Base-by-base conservation (phyloP, 1,284 basidiomycete species). In the Microbotryum intermedium region DNA sequence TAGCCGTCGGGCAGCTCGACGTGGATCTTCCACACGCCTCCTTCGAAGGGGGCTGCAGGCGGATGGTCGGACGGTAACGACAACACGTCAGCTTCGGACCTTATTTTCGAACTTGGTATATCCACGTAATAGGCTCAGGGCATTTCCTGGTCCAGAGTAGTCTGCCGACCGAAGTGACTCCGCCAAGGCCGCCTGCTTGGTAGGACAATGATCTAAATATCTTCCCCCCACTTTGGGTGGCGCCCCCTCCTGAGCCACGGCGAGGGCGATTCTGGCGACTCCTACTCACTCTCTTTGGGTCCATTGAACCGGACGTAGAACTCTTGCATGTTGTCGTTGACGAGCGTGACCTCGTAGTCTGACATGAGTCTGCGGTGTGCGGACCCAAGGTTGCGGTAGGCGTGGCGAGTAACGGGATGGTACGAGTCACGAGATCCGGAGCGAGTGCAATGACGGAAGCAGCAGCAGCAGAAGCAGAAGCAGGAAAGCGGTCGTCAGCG, bases 1-100 rank as follows among this genome's bases (percentile, higher is more conserved):
- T 98, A 98, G 76, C 95, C 90, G 72, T 97, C 92, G 5, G 95
- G 94, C n/a, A 98, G 81, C 74, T 98, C 95, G 61, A 98, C 95
- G 72, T 97, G 95, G 63, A 98, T 93, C 82, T 94, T 97, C 94
- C 94, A 98, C 50, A 93, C 88, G 48, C 95, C 94, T 53, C 89
- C 88, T 28, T 87, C 84, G 72, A 97, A 98, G 1, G 93, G 94
- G 49, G 94, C 94, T 97, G 72, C 23, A 13, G 28, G 9, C 16
- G 39, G 18, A 46, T 21, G 44, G 7, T 28, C 44, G 18, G 29
- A 43, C 43, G 47, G 43, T 20, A n/a, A 30, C 65, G 23, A 45
- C 11, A 55, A 21, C 10, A 29, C 8, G 18, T 34, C 29, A 52
- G 50, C n/a, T n/a, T n/a, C n/a, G n/a, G n/a, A n/a, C n/a, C n/a